Base-by-base conservation (phyloP, 2,329 filamentous ascomycete species). In the Pyrenophora teres region DNA sequence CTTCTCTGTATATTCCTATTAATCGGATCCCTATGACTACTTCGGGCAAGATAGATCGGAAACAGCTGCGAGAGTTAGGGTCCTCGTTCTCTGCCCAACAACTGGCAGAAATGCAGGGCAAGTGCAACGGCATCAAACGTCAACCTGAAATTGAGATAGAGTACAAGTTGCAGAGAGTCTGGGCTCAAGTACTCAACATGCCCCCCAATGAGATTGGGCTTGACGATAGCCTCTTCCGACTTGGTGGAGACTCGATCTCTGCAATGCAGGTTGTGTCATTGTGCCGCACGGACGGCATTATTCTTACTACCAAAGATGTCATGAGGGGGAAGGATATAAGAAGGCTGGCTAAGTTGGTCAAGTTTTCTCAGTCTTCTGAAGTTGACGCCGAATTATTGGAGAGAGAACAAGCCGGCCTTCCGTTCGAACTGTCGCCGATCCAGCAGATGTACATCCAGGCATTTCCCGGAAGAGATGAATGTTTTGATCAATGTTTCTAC, bases 1-100 rank as follows among this genome's bases (percentile, higher is more conserved):
- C 79, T 0, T 69, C 70, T 0, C 72, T 74, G 9, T 80, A 76
- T 46, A 74, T 81, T 6, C 73, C 76, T 0, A 56, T 81, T 32
- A 74, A 68, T 31, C 52, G 69, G 7, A 63, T 81, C 19, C 80
- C 80, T 0, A 61, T 75, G 1, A 60, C 78, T 4, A 64, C 74
- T 2, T 80, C 79, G 4, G 74, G 77, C 1, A 82, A 82, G 50
- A 52, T 52, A 4, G 65, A 69, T 41, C 56, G 65, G 4, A 64
- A 61, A 50, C 31, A 42, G 9, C 39, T 69, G 7, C 51, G 48
- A 5, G 49, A 5, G 9, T 10, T 30, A 10, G 25, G 25, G 3
- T 8, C 25, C 6, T 10, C 6, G 3, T 8, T 30, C 9, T 3
- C 9, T 3, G 6, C 6, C 6, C 6, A 6, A 9, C 6, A 30